Conservation (phyloP, 2,329 filamentous ascomycete species). For the Fusarium vanettenii region DNA sequence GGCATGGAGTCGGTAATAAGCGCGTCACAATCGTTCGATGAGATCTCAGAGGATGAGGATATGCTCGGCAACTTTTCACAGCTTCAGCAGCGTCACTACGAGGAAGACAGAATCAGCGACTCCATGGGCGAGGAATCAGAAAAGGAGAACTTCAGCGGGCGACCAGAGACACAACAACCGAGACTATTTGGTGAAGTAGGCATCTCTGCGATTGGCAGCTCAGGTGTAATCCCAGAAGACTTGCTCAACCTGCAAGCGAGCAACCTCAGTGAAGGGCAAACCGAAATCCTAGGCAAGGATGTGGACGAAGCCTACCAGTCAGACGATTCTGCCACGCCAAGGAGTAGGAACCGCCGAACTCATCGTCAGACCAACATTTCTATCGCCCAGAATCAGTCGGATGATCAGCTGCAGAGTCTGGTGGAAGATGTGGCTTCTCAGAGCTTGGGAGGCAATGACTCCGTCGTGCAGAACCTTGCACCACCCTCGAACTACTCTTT, state of each 20-base stretch:
- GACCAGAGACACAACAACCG: constrained; percentile 56
- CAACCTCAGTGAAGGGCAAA: constrained; percentile 52
- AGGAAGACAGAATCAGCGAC: constrained; percentile 55
- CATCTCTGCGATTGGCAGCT: constrained; percentile 64
- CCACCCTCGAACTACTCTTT: constrained; percentile 39
- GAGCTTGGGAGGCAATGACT: constrained; percentile 63
- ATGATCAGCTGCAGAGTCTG: constrained; percentile 62
- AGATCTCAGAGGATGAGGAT: constrained; percentile 70
- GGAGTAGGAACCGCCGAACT: constrained; percentile 38
- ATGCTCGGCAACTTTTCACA: constrained; percentile 71
- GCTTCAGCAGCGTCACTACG: constrained; percentile 53
- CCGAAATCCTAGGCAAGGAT: constrained; percentile 59
- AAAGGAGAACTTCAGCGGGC: constrained; percentile 81
- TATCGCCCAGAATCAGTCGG: constrained; percentile 56
- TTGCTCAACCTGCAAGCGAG: constrained; percentile 61
- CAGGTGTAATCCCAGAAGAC: constrained; percentile 61
- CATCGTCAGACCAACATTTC: constrained; percentile 49
- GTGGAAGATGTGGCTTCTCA: constrained; percentile 66
- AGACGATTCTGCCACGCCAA: constrained; percentile 50
- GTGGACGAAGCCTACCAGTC: constrained; percentile 58
- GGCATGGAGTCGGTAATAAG: constrained; percentile 45
- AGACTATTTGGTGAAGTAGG: constrained; percentile 68
- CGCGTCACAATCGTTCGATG: constrained; percentile 66
- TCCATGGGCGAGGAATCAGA: constrained; percentile 76
- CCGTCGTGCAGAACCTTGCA: constrained; percentile 21